Evolutionary conservation across 1,139 yeast genomes (phyloP).

Genomic region (Meyerozyma guilliermondii): DNA sequence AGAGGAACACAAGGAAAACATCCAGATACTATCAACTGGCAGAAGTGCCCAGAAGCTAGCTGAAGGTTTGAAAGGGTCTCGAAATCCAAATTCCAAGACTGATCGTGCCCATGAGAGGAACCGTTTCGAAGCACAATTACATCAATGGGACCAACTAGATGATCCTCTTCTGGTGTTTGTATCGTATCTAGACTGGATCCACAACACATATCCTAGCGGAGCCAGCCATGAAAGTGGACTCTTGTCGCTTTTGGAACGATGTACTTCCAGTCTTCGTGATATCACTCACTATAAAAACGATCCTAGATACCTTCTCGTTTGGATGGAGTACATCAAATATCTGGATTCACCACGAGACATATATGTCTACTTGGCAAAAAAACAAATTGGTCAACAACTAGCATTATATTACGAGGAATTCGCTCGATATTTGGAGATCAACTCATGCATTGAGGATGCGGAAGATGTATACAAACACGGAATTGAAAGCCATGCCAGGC

Average conservation of each 20-base stretch:
- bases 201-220: constrained; percentile 64
- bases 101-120: constrained; percentile 31
- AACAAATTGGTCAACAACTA: constrained; percentile 63
- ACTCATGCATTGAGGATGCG: constrained; percentile 55
- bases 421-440: constrained; percentile 58
- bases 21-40: constrained; percentile 65
- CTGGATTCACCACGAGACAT: constrained; percentile 71
- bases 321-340: constrained; percentile 72
- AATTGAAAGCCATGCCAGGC: constrained; percentile 56
- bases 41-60: constrained; percentile 61
- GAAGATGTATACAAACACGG: constrained; percentile 61
- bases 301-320: constrained; percentile 68
- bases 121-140: constrained; percentile 39
- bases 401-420: constrained; percentile 79
- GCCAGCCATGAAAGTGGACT: constrained; percentile 63
- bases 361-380: constrained; percentile 67
- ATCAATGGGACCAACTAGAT: constrained; percentile 55
- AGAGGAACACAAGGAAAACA: constrained; percentile 78
- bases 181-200: constrained; percentile 71
- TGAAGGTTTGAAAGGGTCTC: constrained; percentile 31
- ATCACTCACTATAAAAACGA: constrained; percentile 70
- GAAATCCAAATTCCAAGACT: constrained; percentile 19
- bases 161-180: constrained; percentile 77
- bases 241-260: constrained; percentile 60
- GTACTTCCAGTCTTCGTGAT: constrained; percentile 68